A percentile compares a stretch with the other conserved stretches of the same genome.
These are phyloP conservation scores for Pseudogymnoascus sp. DNA, from an alignment of 2,329 filamentous ascomycete species.

Conservation along the genomic window DNA sequence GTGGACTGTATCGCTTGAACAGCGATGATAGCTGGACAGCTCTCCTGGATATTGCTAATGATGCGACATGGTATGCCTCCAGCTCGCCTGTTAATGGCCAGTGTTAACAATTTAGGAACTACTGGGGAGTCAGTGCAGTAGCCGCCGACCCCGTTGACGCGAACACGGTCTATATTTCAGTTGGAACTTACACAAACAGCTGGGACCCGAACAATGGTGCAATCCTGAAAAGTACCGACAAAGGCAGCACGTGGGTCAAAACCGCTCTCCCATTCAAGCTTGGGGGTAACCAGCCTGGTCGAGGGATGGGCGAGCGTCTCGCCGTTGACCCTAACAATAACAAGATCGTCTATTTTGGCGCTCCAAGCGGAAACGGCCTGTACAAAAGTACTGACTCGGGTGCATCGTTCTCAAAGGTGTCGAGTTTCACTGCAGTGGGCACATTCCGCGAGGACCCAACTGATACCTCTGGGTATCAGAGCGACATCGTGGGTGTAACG, in stretches of 20 bases:
- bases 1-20: slow-evolving; percentile 49
- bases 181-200: slow-evolving; percentile 52
- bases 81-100: slow-evolving; percentile 1
- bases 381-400: slow-evolving; percentile 52
- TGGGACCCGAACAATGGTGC: slow-evolving; percentile 51
- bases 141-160: slow-evolving; percentile 48
- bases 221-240: slow-evolving; percentile 47
- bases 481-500: slow-evolving; percentile 41
- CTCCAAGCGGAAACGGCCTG: slow-evolving; percentile 50
- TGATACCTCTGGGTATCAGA: slow-evolving; percentile 38
- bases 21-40: slow-evolving; percentile 48
- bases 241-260: slow-evolving; percentile 44
- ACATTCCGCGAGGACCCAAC: slow-evolving; percentile 40
- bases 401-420: slow-evolving; percentile 45
- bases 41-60: slow-evolving; percentile 41
- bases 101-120: slow-evolving; percentile 33
- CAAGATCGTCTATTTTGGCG: slow-evolving; percentile 50
- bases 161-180: slow-evolving; percentile 45
- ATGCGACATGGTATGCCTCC: slow-evolving; percentile 36
- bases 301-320: slow-evolving; percentile 51
- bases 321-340: slow-evolving; percentile 51
- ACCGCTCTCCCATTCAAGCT: slow-evolving; percentile 50
- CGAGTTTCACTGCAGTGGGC: slow-evolving; percentile 44
- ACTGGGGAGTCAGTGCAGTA: slow-evolving; percentile 51
- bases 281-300: slow-evolving; percentile 55